These are phyloP conservation scores for Tillandsia fasciculata DNA, from an alignment of 176 grass and related monocot genomes.

Conservation along the genomic window DNA sequence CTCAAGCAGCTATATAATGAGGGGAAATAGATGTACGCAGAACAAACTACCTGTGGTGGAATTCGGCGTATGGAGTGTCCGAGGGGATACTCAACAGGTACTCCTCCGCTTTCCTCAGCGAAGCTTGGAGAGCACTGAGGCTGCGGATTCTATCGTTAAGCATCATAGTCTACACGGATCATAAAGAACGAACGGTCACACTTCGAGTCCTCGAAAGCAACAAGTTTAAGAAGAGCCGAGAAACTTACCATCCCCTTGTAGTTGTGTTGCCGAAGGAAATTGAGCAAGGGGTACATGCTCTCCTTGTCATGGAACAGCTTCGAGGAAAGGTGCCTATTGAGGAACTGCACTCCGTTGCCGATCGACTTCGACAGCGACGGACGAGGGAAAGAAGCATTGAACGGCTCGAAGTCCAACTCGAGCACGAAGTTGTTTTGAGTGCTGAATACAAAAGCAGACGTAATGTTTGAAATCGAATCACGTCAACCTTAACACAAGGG, in stretches of 20 bases:
- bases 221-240: neutral
- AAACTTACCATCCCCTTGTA: slow-evolving; percentile 95
- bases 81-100: slow-evolving; percentile 52
- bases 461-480: neutral
- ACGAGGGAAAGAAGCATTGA: slow-evolving; percentile 91
- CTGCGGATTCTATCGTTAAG: slow-evolving; percentile 95
- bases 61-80: slow-evolving; percentile 76
- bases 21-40: neutral
- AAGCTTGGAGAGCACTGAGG: slow-evolving; percentile 64
- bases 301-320: slow-evolving; percentile 97
- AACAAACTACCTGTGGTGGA: slow-evolving; percentile 59
- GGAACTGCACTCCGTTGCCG: slow-evolving; percentile 98
- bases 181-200: neutral
- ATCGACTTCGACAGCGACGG: slow-evolving; percentile 95
- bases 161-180: slow-evolving; percentile 77
- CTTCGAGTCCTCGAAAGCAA: neutral
- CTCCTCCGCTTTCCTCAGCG: slow-evolving; percentile 92
- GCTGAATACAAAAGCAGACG: slow-evolving; percentile 16
- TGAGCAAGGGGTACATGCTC: slow-evolving; percentile 92
- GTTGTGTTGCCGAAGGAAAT: slow-evolving; percentile 84
- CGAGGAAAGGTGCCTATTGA: slow-evolving; percentile 91
- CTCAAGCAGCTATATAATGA: neutral
- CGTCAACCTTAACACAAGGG: too few relatives aligned
- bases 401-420: slow-evolving; percentile 96
- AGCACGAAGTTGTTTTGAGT: slow-evolving; percentile 62